Evolutionary conservation across 495 filamentous ascomycete species (phyloP), one percentile per base, ranked within the genome.

Genomic region (Penicillium simplicissimum): DNA sequence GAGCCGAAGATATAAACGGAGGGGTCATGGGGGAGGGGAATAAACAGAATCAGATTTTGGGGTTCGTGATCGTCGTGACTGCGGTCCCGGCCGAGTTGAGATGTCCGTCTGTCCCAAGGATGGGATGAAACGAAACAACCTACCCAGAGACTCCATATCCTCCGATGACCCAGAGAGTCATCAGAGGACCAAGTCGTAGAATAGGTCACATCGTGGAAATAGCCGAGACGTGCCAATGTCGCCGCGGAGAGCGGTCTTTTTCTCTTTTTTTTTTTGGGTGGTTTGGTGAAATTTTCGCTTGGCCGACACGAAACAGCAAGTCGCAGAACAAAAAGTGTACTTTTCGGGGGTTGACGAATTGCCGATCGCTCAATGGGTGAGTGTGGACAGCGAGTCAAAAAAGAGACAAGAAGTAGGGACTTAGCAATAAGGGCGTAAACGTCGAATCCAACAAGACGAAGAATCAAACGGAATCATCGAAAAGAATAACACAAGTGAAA

Each of bases 21-120:
- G 64, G 64, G 67, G 47, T 67, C 67, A 64, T 72, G 70, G 72
- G 70, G 72, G n/a, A n/a, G 72, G 70, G 71, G 67, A 74, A 73
- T 73, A 71, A 74, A 74, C 70, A 70, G 67, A 60, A 60, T 64
- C 65, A 68, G 57, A 70, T 70, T 72, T 72, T 70, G 48, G 48
- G 61, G 67, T 67, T 79, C 79, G 71, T 82, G 63, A 79, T 78
- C 76, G 73, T 80, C 75, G 73, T 78, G 70, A 74, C 76, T 74
- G 71, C 73, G 74, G 67, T 63, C 65, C 67, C 61, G 65, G 67
- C 65, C 57, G 10, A 48, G 36, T n/a, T n/a, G n/a, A 31, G 38
- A 10, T 52, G 49, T 35, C 49, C 6, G n/a, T 36, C 23, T 53
- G n/a, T 53, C 31, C 31, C 14, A 36, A 19, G 4, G 17, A 35